phyloP scores from a whole-genome alignment of 2,329 filamentous ascomycete genomes.

The Fusarium anguioides region DNA sequence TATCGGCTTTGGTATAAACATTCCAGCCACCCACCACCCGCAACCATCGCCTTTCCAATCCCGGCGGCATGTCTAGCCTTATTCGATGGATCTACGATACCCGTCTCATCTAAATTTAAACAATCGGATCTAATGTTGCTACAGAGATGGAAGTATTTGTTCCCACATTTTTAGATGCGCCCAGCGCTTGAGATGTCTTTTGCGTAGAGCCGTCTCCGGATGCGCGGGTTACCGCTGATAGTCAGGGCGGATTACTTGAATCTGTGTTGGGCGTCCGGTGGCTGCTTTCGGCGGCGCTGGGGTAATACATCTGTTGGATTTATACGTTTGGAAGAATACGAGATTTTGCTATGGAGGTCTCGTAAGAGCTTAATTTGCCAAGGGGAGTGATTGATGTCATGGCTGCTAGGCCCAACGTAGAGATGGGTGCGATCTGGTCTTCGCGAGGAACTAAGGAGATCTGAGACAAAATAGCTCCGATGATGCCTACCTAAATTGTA shows the following conservation, averaged over 20 bases:
- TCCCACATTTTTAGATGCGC: constrained; percentile 6
- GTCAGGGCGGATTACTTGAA: constrained; percentile 22
- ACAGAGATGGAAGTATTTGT: background rate
- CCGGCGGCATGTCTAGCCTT: background rate
- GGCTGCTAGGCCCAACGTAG: background rate
- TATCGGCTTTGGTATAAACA: constrained; percentile 22
- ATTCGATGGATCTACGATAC: background rate
- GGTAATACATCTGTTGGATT: constrained; percentile 1
- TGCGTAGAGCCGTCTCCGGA: background rate
- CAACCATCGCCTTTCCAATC: constrained; percentile 27
- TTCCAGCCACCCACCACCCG: constrained; percentile 35
- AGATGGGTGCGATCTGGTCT: background rate
- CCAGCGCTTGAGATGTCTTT: background rate
- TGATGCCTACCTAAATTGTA: too few species aligned
- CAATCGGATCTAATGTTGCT: background rate
- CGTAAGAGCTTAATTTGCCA: background rate
- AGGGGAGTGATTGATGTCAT: background rate
- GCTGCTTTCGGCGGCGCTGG: constrained; percentile 15
- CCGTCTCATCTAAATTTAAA: background rate
- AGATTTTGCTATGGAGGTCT: too few species aligned
- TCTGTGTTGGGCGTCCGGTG: constrained; percentile 4
- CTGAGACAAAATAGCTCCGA: background rate
- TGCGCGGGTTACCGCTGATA: constrained; percentile 6
- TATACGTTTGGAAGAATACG: background rate
- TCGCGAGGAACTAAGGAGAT: background rate